These are phyloP conservation scores for Hebeloma cylindrosporum DNA, from an alignment of 768 basidiomycete genomes.

Conservation along the genomic window DNA sequence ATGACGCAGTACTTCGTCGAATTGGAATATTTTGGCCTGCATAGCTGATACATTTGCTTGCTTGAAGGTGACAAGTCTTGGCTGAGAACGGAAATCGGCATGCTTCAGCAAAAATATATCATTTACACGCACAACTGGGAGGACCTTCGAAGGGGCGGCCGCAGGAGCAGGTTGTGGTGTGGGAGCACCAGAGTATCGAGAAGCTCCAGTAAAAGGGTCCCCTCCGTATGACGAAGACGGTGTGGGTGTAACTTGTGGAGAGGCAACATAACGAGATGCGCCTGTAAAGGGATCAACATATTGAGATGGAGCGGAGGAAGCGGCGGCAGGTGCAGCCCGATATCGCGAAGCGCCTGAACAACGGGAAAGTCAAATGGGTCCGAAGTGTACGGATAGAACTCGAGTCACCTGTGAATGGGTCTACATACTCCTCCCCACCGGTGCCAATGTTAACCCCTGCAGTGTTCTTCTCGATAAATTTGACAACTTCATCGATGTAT, in stretches of 20 bases:
- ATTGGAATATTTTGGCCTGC: slow-evolving; percentile 74
- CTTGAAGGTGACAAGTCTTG: slow-evolving; percentile 73
- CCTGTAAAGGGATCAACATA: slow-evolving; percentile 75
- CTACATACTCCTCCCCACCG: slow-evolving; percentile 62
- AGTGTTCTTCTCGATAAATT: slow-evolving; percentile 93
- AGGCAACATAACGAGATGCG: slow-evolving; percentile 57
- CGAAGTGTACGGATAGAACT: neutral
- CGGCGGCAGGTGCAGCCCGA: slow-evolving; percentile 35
- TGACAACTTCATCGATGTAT: slow-evolving; percentile 88
- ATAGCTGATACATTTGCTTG: slow-evolving; percentile 79
- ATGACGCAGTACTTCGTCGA: slow-evolving; percentile 63
- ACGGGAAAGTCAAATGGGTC: neutral
- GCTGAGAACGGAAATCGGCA: slow-evolving; percentile 36
- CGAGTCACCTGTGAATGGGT: slow-evolving; percentile 83
- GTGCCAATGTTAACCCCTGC: slow-evolving; percentile 69
- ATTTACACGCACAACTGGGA: slow-evolving; percentile 48
- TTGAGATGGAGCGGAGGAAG: slow-evolving; percentile 33
- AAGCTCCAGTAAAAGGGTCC: slow-evolving; percentile 73
- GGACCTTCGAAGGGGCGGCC: slow-evolving; percentile 36
- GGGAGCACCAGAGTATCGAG: slow-evolving; percentile 52
- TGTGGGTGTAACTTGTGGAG: slow-evolving; percentile 36
- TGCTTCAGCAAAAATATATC: neutral
- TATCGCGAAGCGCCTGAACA: slow-evolving; percentile 63
- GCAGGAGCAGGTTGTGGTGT: slow-evolving; percentile 33
- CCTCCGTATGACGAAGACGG: slow-evolving; percentile 40